Conservation (phyloP, 148 eudicot genomes). For the Hydrangea macrophylla region DNA sequence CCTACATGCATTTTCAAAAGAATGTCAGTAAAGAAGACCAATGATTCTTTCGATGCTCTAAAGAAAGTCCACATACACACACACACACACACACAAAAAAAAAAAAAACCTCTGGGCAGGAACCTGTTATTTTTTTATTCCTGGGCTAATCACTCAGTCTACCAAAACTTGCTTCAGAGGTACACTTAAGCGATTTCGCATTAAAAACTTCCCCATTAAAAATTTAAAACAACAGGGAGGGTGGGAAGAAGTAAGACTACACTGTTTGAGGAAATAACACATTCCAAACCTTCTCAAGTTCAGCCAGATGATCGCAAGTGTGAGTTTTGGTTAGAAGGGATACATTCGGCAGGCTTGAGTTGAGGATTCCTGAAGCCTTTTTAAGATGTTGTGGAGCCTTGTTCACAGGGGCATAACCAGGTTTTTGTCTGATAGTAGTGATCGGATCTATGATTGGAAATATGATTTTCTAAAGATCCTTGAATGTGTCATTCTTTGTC, state of each 20-base stretch:
- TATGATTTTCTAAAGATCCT: too few relatives aligned
- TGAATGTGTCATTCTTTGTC: too few relatives aligned
- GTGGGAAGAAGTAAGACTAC: neutral
- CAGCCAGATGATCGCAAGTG: neutral
- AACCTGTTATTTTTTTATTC: too few relatives aligned
- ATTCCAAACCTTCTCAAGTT: neutral
- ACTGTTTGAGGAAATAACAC: neutral
- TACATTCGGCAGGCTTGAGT: too few relatives aligned
- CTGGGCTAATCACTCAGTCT: neutral
- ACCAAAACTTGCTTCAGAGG: neutral
- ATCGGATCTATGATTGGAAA: too few relatives aligned
- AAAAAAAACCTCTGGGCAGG: neutral
- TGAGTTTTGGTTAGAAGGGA: neutral
- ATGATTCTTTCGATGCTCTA: neutral
- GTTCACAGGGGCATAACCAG: too few relatives aligned
- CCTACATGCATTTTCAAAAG: slow-evolving; percentile 39
- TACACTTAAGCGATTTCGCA: neutral
- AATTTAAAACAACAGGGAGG: neutral
- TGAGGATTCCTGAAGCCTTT: too few relatives aligned
- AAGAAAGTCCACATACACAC: neutral
- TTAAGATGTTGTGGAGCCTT: too few relatives aligned
- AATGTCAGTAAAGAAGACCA: neutral
- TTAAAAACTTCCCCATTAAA: neutral
- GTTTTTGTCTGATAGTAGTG: too few relatives aligned
- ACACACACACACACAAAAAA: neutral